Percentiles rank a stretch among this genome's conserved stretches.
Conservation (phyloP, 176 grass and related monocot genomes). For the Dactylis glomerata region DNA sequence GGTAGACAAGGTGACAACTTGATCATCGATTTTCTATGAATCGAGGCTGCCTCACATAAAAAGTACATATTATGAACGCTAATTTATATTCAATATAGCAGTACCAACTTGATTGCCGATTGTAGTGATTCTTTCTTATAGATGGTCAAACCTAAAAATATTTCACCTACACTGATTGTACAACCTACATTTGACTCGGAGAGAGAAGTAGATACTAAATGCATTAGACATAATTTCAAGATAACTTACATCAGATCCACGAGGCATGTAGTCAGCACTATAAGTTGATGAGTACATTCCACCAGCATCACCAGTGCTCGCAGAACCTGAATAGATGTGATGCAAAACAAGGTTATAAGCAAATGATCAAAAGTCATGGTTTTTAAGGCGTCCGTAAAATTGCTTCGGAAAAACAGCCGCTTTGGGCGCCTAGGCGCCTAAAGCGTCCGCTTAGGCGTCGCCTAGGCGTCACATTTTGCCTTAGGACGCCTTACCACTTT, state of each 20-base stretch:
- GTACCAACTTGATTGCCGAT: not conserved
- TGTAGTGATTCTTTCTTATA: not conserved
- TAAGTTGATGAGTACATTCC: slow-evolving; percentile 67
- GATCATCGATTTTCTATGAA: not conserved
- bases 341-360: not conserved
- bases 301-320: slow-evolving; percentile 46
- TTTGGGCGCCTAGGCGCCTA: no score
- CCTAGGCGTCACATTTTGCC: no score
- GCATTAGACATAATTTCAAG: not conserved
- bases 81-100: not conserved
- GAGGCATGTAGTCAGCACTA: slow-evolving; percentile 50
- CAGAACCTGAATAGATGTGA: slow-evolving; percentile 47
- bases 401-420: no score
- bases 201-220: not conserved
- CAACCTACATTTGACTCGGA: not conserved
- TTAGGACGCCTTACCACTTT: no score
- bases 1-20: not conserved
- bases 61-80: not conserved
- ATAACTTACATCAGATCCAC: slow-evolving; percentile 82
- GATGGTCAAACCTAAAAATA: not conserved
- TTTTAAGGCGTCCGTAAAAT: no score
- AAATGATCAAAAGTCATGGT: not conserved
- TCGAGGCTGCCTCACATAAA: not conserved
- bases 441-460: no score
- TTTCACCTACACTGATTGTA: not conserved